Evolutionary conservation across 257 asterid genomes (phyloP), one percentile per base, ranked within the genome.

Genomic region (Rauvolfia tetraphylla): DNA sequence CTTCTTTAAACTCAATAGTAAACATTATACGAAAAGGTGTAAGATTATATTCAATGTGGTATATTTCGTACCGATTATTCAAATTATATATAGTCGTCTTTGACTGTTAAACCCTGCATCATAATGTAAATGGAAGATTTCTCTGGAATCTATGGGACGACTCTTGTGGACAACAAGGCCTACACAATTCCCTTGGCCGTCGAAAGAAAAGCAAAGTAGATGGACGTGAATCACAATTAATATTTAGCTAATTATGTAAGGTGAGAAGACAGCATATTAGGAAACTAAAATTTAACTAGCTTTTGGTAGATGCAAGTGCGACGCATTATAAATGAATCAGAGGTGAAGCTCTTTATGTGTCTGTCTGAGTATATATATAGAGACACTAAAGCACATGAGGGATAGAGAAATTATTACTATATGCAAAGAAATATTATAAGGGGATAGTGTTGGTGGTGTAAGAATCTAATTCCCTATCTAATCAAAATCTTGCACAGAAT

Each of bases 381-480:
- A 61, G 1, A 10, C 23, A 5, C 31, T 73, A 53, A 20, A 13
- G 29, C 7, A 51, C 44, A 31, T 49, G 27, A 46, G 41, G 7
- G 29, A 71, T 27, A 34, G 48, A 57, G 29, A 71, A 56, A 33
- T 75, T 48, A 71, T 38, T 33, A 39, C 51, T 31, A 38, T 78
- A 53, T 29, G 51, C 7, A 44, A 75, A 53, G 20, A 48, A 62
- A 53, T 53, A 54, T 53, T 54, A 25, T 13, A 29, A 38, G 68
- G n/a, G 38, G 39, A 42, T 15, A 25, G 46, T n/a, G 54, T 39
- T 77, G 41, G 79, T 81, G 85, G 81, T 62, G 77, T 23, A 68
- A 77, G 83, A 79, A 82, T 82, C 86, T 57, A 72, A 79, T 82
- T 76, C 86, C 83, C 73, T 71, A 68, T 78, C 79, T 68, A 68